Base-by-base conservation (phyloP, 305 asterid species). In the Coffea humblotiana region DNA sequence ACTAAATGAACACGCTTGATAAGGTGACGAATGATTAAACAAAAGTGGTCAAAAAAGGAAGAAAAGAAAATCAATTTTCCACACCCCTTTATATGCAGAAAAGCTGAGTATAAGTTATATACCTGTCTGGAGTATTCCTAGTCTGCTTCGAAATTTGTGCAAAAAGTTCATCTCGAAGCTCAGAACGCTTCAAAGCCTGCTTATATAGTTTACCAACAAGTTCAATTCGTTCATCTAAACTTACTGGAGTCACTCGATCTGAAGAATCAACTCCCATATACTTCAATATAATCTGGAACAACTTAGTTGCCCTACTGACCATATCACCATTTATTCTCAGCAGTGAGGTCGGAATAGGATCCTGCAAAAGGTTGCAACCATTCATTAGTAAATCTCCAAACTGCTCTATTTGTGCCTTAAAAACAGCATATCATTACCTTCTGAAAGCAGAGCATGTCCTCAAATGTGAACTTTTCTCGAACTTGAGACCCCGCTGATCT, bases 101-200 rank as follows among this genome's bases (percentile, higher is more conserved):
- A 72, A n/a, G 15, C 77, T 71, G 60, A 8, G 27, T 6, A 43
- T 56, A 71, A 16, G 51, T 75, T 15, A 73, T 86, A 71, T 82
- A 91, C 99, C 97, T 91, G 37, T 96, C 93, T 23, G 97, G 97
- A 86, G 92, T 94, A 81, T 92, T 94, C 87, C 97, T 90, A 61
- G 99, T 96, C 84, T 96, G 99, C 87, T 96, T 96, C 35, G 94
- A 94, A 74, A 94, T 89, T 88, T 96, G 99, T 83, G 88, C 88
- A 87, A 92, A 96, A 71, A 96, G 95, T 77, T 96, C 99, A 81
- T 96, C 99, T 37, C 98, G 97, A 77, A 96, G 96, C 84, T 94
- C 99, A 74, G 98, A 86, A 51, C 96, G 97, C 87, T 90, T 94
- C 90, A 96, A 75, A 65, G 98, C 88, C 81, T 94, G 97, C 88